phyloP scores from a whole-genome alignment of 2,329 filamentous ascomycete species.

The Calonectria montana region DNA sequence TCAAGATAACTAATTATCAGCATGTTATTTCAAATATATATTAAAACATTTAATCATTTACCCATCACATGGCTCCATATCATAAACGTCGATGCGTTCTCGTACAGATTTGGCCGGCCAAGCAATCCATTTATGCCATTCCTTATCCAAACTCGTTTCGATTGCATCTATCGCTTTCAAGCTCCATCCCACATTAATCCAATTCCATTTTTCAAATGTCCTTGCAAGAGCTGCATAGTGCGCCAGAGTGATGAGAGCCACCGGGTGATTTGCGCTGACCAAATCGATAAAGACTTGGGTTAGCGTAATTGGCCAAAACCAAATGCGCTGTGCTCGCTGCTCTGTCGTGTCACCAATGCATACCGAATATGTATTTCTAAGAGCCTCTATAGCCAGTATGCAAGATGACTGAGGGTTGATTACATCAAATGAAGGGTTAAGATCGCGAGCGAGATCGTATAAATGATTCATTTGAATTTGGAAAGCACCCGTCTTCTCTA shows the following conservation, averaged over 20 bases:
- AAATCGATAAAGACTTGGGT: conserved; percentile 28
- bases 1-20: neutral
- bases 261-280: conserved; percentile 23
- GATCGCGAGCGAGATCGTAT: conserved; percentile 16
- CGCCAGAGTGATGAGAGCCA: conserved; percentile 26
- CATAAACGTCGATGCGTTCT: conserved; percentile 25
- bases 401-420: conserved; percentile 30
- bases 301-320: conserved; percentile 31
- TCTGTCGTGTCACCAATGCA: neutral
- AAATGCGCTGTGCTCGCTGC: conserved; percentile 13
- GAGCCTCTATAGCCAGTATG: conserved; percentile 24
- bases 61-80: conserved; percentile 14
- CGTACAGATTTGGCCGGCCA: conserved; percentile 25
- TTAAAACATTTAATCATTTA: neutral
- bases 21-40: neutral
- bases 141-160: conserved; percentile 11
- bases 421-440: conserved; percentile 22
- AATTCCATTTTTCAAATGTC: conserved; percentile 26
- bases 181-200: conserved; percentile 30
- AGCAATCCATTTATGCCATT: conserved; percentile 25
- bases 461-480: conserved; percentile 25
- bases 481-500: conserved; percentile 20
- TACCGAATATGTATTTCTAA: conserved; percentile 17
- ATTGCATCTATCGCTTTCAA: conserved; percentile 14
- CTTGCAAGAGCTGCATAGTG: conserved; percentile 27